Evolutionary conservation across 352 stramenopile species (phyloP), one percentile per base, ranked within the genome.

Genomic region (Phytophthora meadii): DNA sequence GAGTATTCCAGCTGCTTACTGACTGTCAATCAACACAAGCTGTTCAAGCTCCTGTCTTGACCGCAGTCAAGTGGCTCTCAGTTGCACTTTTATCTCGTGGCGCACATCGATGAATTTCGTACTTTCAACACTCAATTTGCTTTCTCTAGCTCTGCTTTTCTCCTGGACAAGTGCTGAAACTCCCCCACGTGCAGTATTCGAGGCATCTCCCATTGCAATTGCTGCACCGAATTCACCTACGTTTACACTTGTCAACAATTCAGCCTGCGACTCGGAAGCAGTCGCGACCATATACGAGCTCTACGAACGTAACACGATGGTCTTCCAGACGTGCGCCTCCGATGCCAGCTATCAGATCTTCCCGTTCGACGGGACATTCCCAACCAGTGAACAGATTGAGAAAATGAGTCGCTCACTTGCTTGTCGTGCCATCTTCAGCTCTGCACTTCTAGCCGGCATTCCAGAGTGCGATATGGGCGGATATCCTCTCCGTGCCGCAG

Each of bases 321-420:
- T 85, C 11, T 86, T 86, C 50, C 68, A 85, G 55, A 54, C 61
- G 17, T 88, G 79, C 45, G 76, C 82, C 1, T 40, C 66, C 24
- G 71, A 83, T 8, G 54, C 65, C 27, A 54, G 72, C 10, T 88
- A 75, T 63, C 66, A 76, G 56, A 72, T 88, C 40, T 88, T 86
- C 54, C 76, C 76, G 2, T 84, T 82, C 52, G 58, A 61, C 6
- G 79, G 79, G 14, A 70, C 28, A 12, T 52, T 62, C 11, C 74
- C 79, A 10, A 82, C 63, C 19, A 17, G 63, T 24, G 24, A 67
- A 12, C 63, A 88, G 42, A 82, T 81, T 30, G 60, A 48, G 4
- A 62, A 57, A 14, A 84, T 88, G 68, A 72, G 54, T 37, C 55
- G 41, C 1, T 79, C 71, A 1, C 34, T 65, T 4, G 68, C 76